Base-by-base conservation (phyloP, 2,329 filamentous ascomycete species). In the Ceratocystis eucalypticola region DNA sequence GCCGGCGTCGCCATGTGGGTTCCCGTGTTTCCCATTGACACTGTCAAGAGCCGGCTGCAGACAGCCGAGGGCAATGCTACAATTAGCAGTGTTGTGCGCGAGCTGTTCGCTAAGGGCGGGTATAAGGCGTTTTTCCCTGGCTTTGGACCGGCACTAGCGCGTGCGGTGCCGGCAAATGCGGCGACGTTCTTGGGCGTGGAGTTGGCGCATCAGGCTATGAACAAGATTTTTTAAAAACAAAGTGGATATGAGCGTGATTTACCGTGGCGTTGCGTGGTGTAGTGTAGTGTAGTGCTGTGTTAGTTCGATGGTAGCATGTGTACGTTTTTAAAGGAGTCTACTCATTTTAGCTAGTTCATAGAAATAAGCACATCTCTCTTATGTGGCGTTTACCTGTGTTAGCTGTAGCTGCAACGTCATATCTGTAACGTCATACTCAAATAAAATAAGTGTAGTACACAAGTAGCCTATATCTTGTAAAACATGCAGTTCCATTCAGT, bases 1-100 rank as follows among this genome's bases (percentile, higher is more conserved):
- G 94, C 94, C 0, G 94, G 94, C 73, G 84, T 99, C 30, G 94
- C 94, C 69, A 99, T 99, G 94, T 99, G 94, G 94, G 94, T 96
- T 71, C 92, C 94, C 65, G 92, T 99, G 53, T 99, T 99, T 83
- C 94, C 94, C 25, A 83, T 99, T 70, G 94, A 99, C 74, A 99
- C 94, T 0, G 87, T 99, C 78, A 99, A 99, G 84, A 92, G 88
- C 70, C 82, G 92, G 46, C 78, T 99, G 74, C 94, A 99, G 81
- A 96, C 90, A 55, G 91, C 91, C 53, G 89, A 94, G 73, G 91
- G 91, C 62, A 88, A 88, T 71, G 87, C 91, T 62, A 90, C 88
- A 0, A 84, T 99, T 64, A 83, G 86, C 17, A 86, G 88, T 6
- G 90, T 94, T 41, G 84, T 99, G 64, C 82, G 84, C 70, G 85